Evolutionary conservation across 805 yeast genomes (phyloP).

Genomic region (Metschnikowia henanensis): DNA sequence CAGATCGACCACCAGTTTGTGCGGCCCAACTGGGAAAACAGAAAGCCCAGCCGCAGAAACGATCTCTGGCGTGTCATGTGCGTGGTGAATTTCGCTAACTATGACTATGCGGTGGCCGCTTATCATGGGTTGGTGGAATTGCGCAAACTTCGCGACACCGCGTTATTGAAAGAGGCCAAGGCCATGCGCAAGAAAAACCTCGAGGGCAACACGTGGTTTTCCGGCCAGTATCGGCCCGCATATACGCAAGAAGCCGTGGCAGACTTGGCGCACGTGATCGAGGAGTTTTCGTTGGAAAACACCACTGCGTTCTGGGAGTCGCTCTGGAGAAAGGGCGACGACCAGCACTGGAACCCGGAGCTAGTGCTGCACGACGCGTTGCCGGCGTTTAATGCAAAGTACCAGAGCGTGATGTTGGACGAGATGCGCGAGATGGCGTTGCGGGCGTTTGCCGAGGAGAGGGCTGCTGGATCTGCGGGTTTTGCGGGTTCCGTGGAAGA

Average conservation of each 20-base stretch:
- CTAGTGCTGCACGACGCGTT: slow-evolving; percentile 62
- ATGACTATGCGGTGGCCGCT: slow-evolving; percentile 68
- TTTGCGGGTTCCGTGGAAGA: background rate
- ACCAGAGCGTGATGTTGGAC: slow-evolving; percentile 65
- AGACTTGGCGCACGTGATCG: slow-evolving; percentile 71
- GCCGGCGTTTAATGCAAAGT: slow-evolving; percentile 59
- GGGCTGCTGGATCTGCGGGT: slow-evolving; percentile 12
- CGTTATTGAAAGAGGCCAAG: slow-evolving; percentile 55
- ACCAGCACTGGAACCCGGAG: slow-evolving; percentile 63
- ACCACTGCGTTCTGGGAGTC: slow-evolving; percentile 78
- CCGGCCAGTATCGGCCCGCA: slow-evolving; percentile 87
- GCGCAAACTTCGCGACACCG: slow-evolving; percentile 69
- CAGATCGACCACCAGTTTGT: slow-evolving; percentile 72
- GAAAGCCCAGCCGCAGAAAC: slow-evolving; percentile 73
- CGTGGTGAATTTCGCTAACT: slow-evolving; percentile 63
- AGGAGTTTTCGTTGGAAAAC: slow-evolving; percentile 50
- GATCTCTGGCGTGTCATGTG: slow-evolving; percentile 93
- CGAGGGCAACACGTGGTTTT: slow-evolving; percentile 82
- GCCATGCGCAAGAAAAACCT: slow-evolving; percentile 68
- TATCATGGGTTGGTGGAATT: slow-evolving; percentile 74
- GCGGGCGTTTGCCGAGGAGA: slow-evolving; percentile 30
- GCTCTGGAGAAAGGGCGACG: slow-evolving; percentile 84
- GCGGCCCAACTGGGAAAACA: slow-evolving; percentile 88
- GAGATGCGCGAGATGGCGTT: slow-evolving; percentile 48
- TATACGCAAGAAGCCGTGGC: slow-evolving; percentile 91